Evolutionary conservation across 176 grass and related monocot species (phyloP).

Genomic region (Phoenix dactylifera): DNA sequence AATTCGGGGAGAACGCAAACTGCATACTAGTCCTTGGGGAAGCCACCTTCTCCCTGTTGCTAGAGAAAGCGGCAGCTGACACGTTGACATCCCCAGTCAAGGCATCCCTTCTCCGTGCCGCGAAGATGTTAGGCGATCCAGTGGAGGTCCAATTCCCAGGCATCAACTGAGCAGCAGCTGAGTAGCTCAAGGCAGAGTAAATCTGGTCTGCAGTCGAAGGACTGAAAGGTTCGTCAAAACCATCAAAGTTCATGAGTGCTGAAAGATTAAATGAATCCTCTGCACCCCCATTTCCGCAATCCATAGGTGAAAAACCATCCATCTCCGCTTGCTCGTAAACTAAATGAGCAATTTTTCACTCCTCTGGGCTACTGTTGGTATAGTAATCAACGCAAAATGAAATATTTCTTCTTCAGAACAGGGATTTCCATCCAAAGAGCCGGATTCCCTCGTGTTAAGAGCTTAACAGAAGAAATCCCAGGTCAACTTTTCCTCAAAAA

Average conservation of each 20-base stretch:
- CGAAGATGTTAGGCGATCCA: neutral
- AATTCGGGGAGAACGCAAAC: neutral
- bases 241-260: slow-evolving; percentile 44
- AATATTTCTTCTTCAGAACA: too few species aligned
- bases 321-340: too few species aligned
- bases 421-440: too few species aligned
- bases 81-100: neutral
- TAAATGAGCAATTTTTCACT: too few species aligned
- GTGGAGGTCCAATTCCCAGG: slow-evolving; percentile 11
- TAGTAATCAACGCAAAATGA: too few species aligned
- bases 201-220: slow-evolving; percentile 11
- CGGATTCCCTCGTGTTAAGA: too few species aligned
- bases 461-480: too few species aligned
- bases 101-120: neutral
- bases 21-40: slow-evolving; percentile 1
- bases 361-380: too few species aligned
- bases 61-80: neutral
- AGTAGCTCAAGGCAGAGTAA: slow-evolving; percentile 4
- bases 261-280: slow-evolving; percentile 44
- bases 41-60: slow-evolving; percentile 7
- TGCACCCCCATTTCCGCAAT: neutral
- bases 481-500: too few species aligned
- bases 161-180: neutral
- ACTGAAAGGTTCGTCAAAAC: slow-evolving; percentile 6
- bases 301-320: too few species aligned